Evolutionary conservation across 2,329 filamentous ascomycete genomes (phyloP), one percentile per base, ranked within the genome.

Genomic region (Pseudocercospora macadamiae): DNA sequence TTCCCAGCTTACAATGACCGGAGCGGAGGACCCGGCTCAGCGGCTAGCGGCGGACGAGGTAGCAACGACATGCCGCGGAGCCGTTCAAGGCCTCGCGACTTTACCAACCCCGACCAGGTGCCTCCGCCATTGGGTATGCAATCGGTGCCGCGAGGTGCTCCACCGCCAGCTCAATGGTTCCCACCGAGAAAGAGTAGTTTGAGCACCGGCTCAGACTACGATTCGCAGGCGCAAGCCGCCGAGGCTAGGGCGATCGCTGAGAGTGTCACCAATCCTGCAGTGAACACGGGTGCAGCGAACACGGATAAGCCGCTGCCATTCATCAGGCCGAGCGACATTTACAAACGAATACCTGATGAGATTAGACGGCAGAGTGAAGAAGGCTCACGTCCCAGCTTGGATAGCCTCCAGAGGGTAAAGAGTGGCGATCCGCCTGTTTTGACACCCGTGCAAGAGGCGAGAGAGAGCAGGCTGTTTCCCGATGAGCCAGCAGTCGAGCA

Each of bases 291-390:
- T 18, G 57, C 45, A 9, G 37, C 48, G 19, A 75, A 74, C 23
- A 65, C 80, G 34, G 71, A 76, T 51, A 87, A 86, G 65, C 72
- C 84, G 1, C 74, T 84, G 18, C 82, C 86, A 0, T 87, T 93
- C 64, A 81, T 91, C 56, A 82, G 89, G 34, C 89, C 91, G 1
- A 84, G 88, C 10, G 90, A 96, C 65, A 88, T 93, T 39, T 93
- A 93, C 72, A 88, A 84, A 68, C 85, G 88, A 4, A 80, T 88
- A 72, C 84, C 84, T 53, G 87, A 90, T 64, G 88, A 90, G 61
- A 82, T 77, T 64, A 81, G 84, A 64, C 76, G 81, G 34, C 79
- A 80, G 56, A 85, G 84, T 1, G 73, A 83, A 57, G 86, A 88
- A 1, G 83, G 83, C 8, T 75, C 80, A 18, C 78, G 83, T 52